Evolutionary conservation across 208 protist species (phyloP), one percentile per base, ranked within the genome.

Genomic region (Acanthamoeba sp.): DNA sequence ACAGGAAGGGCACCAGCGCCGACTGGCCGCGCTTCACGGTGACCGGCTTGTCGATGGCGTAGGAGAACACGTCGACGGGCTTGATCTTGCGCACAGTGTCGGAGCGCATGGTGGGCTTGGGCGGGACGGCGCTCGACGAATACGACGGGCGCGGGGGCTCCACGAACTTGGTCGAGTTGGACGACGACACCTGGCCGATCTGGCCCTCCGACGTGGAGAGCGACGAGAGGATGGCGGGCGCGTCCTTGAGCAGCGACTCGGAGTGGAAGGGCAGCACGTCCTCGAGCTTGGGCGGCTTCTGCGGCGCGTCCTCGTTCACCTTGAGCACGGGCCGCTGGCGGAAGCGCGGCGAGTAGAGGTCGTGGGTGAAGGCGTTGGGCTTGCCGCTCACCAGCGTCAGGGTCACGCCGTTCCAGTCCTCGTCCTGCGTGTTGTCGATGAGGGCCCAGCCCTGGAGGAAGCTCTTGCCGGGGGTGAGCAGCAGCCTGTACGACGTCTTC

Each of bases 41-140:
- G 9, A 73, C 64, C 64, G 64, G 12, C 12, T 20, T 73, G 42
- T 48, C 64, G 64, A 73, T 73, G 12, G 32, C 34, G 64, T 73
- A 73, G 18, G 64, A 73, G 64, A 73, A 73, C 27, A 73, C 64
- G 64, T 73, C 64, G 18, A 73, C 64, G 22, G 64, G 64, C 64
- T 73, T 73, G 64, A 73, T 73, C 64, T 73, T 73, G 27, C 64
- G 64, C 18, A 73, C 64, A 73, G 64, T 73, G 64, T 73, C 64
- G 18, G 64, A 73, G 64, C 64, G 64, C 64, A 73, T 73, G 64
- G 64, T 38, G 64, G 64, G 64, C 64, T 73, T 73, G 34, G 64
- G 64, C 64, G 64, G 64, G 7, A 73, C 64, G 34, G 29, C 64
- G 64, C 10, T 38, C 18, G 64, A 73, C 27, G 64, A 73, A 16